Evolutionary conservation across 805 yeast species (phyloP).

Genomic region (Tetrapisispora iriomotensis): DNA sequence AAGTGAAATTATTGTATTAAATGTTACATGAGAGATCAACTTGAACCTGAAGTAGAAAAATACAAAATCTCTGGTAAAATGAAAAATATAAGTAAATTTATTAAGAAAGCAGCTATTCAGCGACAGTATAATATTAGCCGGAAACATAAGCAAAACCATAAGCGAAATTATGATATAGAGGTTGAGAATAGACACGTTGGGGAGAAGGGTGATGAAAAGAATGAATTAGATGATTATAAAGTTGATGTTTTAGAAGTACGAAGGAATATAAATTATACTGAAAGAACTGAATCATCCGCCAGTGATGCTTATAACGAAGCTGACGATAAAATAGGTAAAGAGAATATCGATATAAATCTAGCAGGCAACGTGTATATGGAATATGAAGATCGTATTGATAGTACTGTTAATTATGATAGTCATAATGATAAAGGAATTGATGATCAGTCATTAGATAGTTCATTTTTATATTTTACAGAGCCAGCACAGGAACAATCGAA

Average conservation of each 20-base stretch:
- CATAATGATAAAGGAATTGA: background rate
- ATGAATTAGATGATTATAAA: background rate
- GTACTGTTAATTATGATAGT: background rate
- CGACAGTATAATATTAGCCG: conserved; percentile 1
- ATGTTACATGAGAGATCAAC: conserved; percentile 1
- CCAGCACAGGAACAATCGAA: conserved; percentile 38
- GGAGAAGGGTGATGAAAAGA: no score
- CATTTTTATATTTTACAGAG: conserved; percentile 10
- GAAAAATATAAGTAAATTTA: background rate
- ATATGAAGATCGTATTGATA: no score
- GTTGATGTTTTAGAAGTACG: background rate
- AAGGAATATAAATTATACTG: background rate
- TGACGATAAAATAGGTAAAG: background rate
- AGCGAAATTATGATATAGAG: background rate
- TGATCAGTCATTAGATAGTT: conserved; percentile 7
- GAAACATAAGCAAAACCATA: background rate
- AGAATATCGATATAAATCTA: no score
- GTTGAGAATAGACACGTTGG: background rate
- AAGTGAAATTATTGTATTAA: background rate
- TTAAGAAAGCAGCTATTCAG: background rate
- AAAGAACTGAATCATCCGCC: background rate
- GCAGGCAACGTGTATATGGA: no score
- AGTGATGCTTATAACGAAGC: background rate
- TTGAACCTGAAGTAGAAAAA: background rate
- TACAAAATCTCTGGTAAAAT: background rate